Percentiles rank a stretch among this genome's conserved stretches.
phyloP scores from a whole-genome alignment of 352 stramenopile species.

The Pythium plurisporium region DNA sequence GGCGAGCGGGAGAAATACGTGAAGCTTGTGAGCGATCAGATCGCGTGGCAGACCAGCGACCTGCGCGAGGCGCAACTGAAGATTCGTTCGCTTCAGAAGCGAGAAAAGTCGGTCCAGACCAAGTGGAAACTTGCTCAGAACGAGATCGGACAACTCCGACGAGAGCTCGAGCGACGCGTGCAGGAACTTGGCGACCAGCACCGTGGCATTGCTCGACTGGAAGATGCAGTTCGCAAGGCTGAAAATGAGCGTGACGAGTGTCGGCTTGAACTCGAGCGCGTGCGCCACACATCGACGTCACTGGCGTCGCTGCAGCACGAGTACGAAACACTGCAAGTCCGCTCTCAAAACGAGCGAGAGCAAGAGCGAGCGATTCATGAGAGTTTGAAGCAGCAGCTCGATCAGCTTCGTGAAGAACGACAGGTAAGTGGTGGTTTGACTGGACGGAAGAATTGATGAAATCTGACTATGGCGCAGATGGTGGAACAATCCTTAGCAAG shows the following conservation, averaged over 20 bases:
- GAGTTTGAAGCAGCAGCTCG: constrained; percentile 19
- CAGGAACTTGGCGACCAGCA: constrained; percentile 46
- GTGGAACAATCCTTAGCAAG: constrained; percentile 27
- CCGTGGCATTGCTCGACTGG: constrained; percentile 22
- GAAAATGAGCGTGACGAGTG: constrained; percentile 33
- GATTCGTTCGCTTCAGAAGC: constrained; percentile 30
- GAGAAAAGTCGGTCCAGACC: constrained; percentile 34
- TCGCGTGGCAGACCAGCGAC: constrained; percentile 65
- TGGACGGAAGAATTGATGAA: background rate
- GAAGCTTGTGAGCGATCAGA: constrained; percentile 59
- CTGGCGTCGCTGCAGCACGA: constrained; percentile 39
- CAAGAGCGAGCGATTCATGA: constrained; percentile 16
- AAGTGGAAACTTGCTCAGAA: constrained; percentile 41
- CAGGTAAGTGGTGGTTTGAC: constrained; percentile 1
- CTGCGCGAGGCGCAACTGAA: constrained; percentile 51
- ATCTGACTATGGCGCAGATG: background rate
- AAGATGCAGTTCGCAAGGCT: constrained; percentile 20
- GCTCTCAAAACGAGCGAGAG: constrained; percentile 26
- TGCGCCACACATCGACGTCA: constrained; percentile 25
- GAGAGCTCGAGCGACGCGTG: constrained; percentile 37
- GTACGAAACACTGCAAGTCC: constrained; percentile 33
- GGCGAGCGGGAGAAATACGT: constrained; percentile 72
- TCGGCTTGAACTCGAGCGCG: constrained; percentile 30
- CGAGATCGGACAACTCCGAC: constrained; percentile 35
- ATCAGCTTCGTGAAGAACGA: constrained; percentile 32